Percentiles rank a stretch among this genome's conserved stretches.
Conservation (phyloP, 192 early-diverging fungal genomes). For the Haplosporangium gracile region DNA sequence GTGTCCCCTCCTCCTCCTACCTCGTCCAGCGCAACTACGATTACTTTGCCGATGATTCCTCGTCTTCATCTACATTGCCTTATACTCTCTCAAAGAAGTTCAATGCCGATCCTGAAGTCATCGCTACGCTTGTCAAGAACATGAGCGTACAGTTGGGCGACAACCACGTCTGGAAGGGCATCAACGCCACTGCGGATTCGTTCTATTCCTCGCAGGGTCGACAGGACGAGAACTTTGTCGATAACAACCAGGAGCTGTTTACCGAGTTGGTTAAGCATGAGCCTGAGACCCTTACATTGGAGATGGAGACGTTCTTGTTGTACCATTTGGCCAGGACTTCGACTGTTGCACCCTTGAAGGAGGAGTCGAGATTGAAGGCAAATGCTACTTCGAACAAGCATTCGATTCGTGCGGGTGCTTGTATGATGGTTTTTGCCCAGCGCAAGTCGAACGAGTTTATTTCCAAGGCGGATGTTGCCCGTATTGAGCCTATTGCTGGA, state of each 20-base stretch:
- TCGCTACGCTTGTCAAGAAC: slow-evolving; percentile 38
- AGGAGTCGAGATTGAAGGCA: neutral
- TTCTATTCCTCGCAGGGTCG: slow-evolving; percentile 93
- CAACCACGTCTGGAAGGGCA: slow-evolving; percentile 65
- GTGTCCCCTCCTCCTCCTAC: slow-evolving; percentile 77
- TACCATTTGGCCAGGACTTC: slow-evolving; percentile 82
- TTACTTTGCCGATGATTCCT: slow-evolving; percentile 68
- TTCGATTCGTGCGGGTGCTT: slow-evolving; percentile 79
- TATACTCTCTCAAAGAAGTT: slow-evolving; percentile 77
- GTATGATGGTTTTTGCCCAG: slow-evolving; percentile 89
- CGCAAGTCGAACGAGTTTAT: slow-evolving; percentile 80
- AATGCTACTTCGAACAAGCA: slow-evolving; percentile 20
- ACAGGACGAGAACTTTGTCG: slow-evolving; percentile 76
- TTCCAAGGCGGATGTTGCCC: slow-evolving; percentile 60
- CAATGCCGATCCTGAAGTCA: slow-evolving; percentile 72
- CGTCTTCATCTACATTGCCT: slow-evolving; percentile 32
- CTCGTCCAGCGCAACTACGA: slow-evolving; percentile 79
- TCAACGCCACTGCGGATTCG: slow-evolving; percentile 84
- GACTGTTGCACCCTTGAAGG: slow-evolving; percentile 20
- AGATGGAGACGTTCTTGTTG: slow-evolving; percentile 92
- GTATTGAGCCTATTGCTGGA: slow-evolving; percentile 70
- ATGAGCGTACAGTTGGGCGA: slow-evolving; percentile 56
- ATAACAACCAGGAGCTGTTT: slow-evolving; percentile 80
- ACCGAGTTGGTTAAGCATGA: slow-evolving; percentile 57
- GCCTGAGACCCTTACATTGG: slow-evolving; percentile 71